A percentile compares a stretch with the other conserved stretches of the same genome.
phyloP scores from a whole-genome alignment of 129 eudicot species.

The Pseudognaphalium luteoalbum region DNA sequence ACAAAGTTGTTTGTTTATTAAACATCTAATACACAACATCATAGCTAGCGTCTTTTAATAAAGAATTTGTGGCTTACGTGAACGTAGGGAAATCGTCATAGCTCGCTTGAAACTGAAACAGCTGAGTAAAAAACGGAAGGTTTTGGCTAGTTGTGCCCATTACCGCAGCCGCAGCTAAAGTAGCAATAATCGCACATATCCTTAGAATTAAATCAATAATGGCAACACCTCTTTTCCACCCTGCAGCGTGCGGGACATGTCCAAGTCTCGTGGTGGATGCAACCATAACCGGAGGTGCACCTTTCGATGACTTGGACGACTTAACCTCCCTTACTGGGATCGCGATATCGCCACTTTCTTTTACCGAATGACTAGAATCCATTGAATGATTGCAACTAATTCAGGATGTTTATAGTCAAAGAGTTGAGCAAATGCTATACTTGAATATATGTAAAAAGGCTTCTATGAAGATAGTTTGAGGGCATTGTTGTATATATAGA shows the following conservation, averaged over 20 bases:
- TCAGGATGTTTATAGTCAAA: neutral
- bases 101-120: constrained; percentile 66
- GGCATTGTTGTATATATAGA: constrained; percentile 26
- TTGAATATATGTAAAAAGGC: constrained; percentile 13
- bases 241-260: constrained; percentile 11
- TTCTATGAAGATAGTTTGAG: constrained; percentile 5
- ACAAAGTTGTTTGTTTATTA: neutral
- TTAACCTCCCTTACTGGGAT: constrained; percentile 50
- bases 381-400: constrained; percentile 5
- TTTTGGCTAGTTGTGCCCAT: constrained; percentile 64
- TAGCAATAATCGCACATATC: constrained; percentile 49
- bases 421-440: neutral
- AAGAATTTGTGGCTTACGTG: constrained; percentile 37
- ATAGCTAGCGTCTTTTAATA: neutral
- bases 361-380: constrained; percentile 41
- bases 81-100: constrained; percentile 70
- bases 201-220: constrained; percentile 64
- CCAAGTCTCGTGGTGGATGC: constrained; percentile 37
- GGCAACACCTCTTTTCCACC: constrained; percentile 58
- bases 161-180: constrained; percentile 54
- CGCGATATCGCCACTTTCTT: constrained; percentile 46
- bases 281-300: constrained; percentile 32
- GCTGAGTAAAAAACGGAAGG: constrained; percentile 49
- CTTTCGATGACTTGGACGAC: constrained; percentile 41
- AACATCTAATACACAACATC: neutral